phyloP scores from a whole-genome alignment of 805 yeast genomes.

The Wickerhamiella dianesei region DNA sequence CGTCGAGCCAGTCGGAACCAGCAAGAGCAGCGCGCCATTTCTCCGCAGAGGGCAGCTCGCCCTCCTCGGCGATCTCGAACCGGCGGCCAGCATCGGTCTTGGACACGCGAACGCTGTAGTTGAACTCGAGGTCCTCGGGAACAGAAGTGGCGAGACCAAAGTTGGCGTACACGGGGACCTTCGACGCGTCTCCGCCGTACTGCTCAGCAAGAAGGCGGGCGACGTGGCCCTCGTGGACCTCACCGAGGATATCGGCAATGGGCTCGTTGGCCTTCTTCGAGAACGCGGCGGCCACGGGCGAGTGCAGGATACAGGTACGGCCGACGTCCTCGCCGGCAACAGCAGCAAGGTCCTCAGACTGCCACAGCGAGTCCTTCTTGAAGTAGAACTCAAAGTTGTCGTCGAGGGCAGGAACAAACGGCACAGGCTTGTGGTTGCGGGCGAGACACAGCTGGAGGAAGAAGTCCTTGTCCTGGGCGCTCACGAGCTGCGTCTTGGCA shows the following conservation, averaged over 20 bases:
- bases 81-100: conserved; percentile 14
- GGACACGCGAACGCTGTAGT: conserved; percentile 17
- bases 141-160: conserved; percentile 54
- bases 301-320: conserved; percentile 97
- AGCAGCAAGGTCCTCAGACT: conserved; percentile 91
- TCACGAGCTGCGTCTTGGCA: conserved; percentile 69
- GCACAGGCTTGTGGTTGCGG: conserved; percentile 92
- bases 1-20: conserved; percentile 72
- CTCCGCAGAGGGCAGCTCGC: conserved; percentile 27
- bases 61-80: neutral
- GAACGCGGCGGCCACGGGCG: conserved; percentile 95
- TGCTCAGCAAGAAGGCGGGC: conserved; percentile 43
- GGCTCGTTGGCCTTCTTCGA: conserved; percentile 84
- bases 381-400: conserved; percentile 90
- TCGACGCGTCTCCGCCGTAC: conserved; percentile 55
- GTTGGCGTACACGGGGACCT: conserved; percentile 80
- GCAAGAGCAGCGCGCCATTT: conserved; percentile 77
- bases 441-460: conserved; percentile 71
- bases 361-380: conserved; percentile 99
- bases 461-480: conserved; percentile 90
- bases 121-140: conserved; percentile 24
- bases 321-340: conserved; percentile 93
- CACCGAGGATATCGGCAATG: conserved; percentile 75
- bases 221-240: conserved; percentile 84
- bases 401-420: conserved; percentile 90